Percentiles rank a stretch among this genome's conserved stretches.
Evolutionary conservation across 176 grass and related monocot species (phyloP).

Genomic region (Carex myosuroides): DNA sequence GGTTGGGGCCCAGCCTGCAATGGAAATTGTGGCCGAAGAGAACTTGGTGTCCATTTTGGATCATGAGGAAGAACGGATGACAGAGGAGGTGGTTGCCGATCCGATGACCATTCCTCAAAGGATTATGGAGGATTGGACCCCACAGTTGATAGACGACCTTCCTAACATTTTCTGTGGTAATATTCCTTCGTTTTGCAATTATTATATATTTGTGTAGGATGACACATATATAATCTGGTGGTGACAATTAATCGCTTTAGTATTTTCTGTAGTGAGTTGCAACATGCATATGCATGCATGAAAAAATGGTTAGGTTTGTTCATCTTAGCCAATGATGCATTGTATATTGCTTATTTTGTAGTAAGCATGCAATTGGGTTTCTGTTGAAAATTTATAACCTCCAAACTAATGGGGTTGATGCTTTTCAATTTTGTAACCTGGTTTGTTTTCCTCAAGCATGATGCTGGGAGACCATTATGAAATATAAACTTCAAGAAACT

Average conservation of each 20-base stretch:
- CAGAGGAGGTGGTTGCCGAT: conserved; percentile 46
- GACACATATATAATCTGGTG: not conserved
- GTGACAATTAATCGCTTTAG: not conserved
- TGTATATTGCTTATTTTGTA: not conserved
- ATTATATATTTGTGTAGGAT: not conserved
- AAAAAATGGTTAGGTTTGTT: not conserved
- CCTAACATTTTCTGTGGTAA: conserved; percentile 78
- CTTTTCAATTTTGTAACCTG: not conserved
- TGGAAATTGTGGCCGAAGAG: conserved; percentile 82
- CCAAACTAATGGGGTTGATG: not conserved
- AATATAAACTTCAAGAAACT: not conserved
- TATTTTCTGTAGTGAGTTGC: not conserved
- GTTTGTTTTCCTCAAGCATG: not conserved
- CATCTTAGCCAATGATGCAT: not conserved
- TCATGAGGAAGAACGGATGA: conserved; percentile 44
- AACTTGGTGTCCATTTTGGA: conserved; percentile 53
- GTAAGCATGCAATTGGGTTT: not conserved
- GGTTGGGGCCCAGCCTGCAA: conserved; percentile 63
- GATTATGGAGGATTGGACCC: conserved; percentile 64
- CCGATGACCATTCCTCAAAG: conserved; percentile 57
- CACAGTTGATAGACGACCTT: conserved; percentile 42
- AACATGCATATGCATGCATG: not conserved
- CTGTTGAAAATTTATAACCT: not conserved
- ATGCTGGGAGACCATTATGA: not conserved
- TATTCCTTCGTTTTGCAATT: not conserved